Base-by-base conservation (phyloP, 2,329 filamentous ascomycete species). In the Aureobasidium mangrovei region DNA sequence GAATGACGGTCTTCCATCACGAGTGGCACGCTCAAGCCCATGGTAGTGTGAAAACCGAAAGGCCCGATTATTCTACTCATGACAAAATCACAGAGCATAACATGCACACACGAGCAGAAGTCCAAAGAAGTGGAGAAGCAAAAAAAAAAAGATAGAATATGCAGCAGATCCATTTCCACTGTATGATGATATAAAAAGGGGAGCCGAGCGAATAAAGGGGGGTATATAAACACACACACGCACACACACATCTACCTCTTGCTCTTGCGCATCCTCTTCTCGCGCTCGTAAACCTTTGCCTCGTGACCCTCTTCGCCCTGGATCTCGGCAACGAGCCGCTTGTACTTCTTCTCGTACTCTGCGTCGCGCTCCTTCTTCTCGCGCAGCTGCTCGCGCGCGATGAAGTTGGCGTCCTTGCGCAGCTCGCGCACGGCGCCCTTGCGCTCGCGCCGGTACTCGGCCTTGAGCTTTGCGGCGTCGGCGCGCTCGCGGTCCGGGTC, bases 301-400 rank as follows among this genome's bases (percentile, higher is more conserved):
- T 93, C 91, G 56, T 79, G 76, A 1, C 91, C 91, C 70, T 96
- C 93, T 73, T 95, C 86, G 61, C 86, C 88, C 74, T 98, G 91
- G 64, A 98, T 96, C 78, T 96, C 91, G 7, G 91, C 88, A 62
- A 97, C 83, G 57, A 98, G 77, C 60, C 86, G 82, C 77, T 86
- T 88, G 76, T 91, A 95, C 79, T 97, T 97, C 77, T 87, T 88
- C 77, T 97, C 91, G 77, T 98, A 97, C 60, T 88, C 90, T 56
- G 81, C 82, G 75, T 97, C 93, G 74, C 83, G 85, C 74, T 88
- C 87, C 79, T 91, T 95, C 83, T 97, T 97, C 75, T 94, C 79
- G 64, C 82, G 81, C 64, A 98, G 77, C 71, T 88, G 87, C 79
- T 96, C 91, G 62, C 91, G 79, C 33, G 90, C 89, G 74, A 97